phyloP scores from a whole-genome alignment of 805 yeast species.

The Ogataea salicorniae region DNA sequence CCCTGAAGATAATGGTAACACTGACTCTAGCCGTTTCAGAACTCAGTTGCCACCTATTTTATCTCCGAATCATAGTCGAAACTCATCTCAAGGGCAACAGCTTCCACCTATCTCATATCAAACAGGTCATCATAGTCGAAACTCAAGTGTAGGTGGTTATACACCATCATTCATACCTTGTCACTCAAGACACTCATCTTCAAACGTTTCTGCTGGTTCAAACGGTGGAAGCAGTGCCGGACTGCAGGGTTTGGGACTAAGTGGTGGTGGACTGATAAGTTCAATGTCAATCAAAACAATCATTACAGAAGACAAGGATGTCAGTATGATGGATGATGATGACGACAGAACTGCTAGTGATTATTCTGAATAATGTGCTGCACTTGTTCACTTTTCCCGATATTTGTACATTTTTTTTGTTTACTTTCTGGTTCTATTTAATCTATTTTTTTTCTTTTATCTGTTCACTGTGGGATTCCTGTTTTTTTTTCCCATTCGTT shows the following conservation, averaged over 20 bases:
- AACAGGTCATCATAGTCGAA: background rate
- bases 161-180: no score
- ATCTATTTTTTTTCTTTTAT: background rate
- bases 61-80: no score
- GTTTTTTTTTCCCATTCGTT: background rate
- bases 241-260: conserved; percentile 15
- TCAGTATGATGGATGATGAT: conserved; percentile 19
- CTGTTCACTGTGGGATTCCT: background rate
- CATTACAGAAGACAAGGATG: conserved; percentile 1
- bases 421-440: background rate
- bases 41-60: background rate
- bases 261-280: background rate
- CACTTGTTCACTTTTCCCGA: background rate
- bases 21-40: background rate
- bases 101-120: no score
- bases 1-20: background rate
- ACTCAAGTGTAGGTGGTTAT: no score
- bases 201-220: no score
- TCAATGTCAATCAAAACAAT: background rate
- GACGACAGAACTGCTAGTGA: conserved; percentile 24
- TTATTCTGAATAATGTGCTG: conserved; percentile 11
- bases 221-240: conserved; percentile 1
- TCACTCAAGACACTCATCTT: no score
- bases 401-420: background rate
- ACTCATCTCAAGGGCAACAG: no score